These are phyloP conservation scores for Scheffersomyces stambukii DNA, from an alignment of 1,139 yeast species.

Conservation along the genomic window DNA sequence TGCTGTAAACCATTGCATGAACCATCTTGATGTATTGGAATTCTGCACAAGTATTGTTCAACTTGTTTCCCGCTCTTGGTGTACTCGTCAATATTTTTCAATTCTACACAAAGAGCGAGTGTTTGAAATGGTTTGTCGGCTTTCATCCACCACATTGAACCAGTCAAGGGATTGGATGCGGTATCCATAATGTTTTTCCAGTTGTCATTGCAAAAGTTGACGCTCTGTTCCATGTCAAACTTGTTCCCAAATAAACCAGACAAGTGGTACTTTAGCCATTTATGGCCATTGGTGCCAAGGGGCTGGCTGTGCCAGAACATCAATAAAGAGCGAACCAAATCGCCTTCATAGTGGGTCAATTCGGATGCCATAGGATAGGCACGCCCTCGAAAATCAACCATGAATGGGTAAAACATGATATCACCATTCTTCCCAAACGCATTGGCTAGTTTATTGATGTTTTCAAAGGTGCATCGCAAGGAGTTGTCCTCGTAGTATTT, in stretches of 20 bases:
- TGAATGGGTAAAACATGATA: slow-evolving; percentile 36
- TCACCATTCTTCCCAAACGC: slow-evolving; percentile 32
- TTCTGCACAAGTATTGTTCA: slow-evolving; percentile 24
- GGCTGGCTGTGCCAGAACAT: slow-evolving; percentile 38
- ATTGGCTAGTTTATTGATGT: slow-evolving; percentile 20
- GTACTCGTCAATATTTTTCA: slow-evolving; percentile 18
- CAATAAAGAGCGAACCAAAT: slow-evolving; percentile 29
- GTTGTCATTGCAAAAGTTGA: slow-evolving; percentile 27
- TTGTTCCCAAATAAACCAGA: slow-evolving; percentile 32
- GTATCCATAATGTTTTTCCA: slow-evolving; percentile 20
- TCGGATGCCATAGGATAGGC: slow-evolving; percentile 34
- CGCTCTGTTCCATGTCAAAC: slow-evolving; percentile 15
- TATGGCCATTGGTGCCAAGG: slow-evolving; percentile 30
- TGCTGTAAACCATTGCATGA: slow-evolving; percentile 49
- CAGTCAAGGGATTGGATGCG: slow-evolving; percentile 24
- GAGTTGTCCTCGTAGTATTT: slow-evolving; percentile 15
- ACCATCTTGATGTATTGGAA: slow-evolving; percentile 45
- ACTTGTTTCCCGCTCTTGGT: slow-evolving; percentile 14
- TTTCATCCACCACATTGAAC: slow-evolving; percentile 31
- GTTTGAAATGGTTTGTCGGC: slow-evolving; percentile 43
- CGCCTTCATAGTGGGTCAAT: slow-evolving; percentile 36
- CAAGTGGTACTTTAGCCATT: slow-evolving; percentile 41
- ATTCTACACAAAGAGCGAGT: slow-evolving; percentile 33
- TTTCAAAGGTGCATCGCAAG: slow-evolving; percentile 19
- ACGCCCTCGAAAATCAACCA: slow-evolving; percentile 41